Base-by-base conservation (phyloP, 805 yeast genomes). In the Suhomyces prunicola region DNA sequence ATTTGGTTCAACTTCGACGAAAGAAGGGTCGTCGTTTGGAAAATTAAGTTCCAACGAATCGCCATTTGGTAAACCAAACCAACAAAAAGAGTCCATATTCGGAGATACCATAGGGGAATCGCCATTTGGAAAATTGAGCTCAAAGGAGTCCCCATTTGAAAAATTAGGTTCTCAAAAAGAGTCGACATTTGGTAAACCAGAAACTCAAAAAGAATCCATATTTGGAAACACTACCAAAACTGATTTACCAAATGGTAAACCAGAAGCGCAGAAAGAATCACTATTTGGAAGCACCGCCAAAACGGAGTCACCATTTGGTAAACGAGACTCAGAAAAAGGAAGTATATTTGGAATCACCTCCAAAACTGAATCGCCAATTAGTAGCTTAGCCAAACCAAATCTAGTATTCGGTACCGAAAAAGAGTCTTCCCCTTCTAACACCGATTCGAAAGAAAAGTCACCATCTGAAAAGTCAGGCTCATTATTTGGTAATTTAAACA, bases 161-260 rank as follows among this genome's bases (percentile, higher is more conserved):
- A 45, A 45, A 6, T 29, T 31, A 2, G 31, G 10, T 2, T 8
- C 26, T 22, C 13, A 22, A 24, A n/a, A 42, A 4, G n/a, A 19
- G 6, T 50, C 52, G 6, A 46, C 54, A 46, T 57, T 57, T 26
- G 59, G 54, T 4, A 50, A 44, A 4, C 26, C 46, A n/a, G 42
- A 27, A n/a, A 26, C 39, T 1, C 54, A 55, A 17, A 46, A 52
- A 19, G 22, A 50, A 2, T 31, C 54, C 19, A 45, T 50, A 2
- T 54, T 54, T 17, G 51, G 46, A 10, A 31, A 26, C 33, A 29
- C 33, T 4, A 22, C 12, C 35, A 22, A 27, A 23, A 23, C 24
- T 15, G 24, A 23, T 6, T 42, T 31, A 23, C 27, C 29, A 12
- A 23, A 23, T 42, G 46, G 29, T 24, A 22, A 42, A 19, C 12